Conservation (phyloP, 768 basidiomycete genomes). For the Lentinus brumalis region DNA sequence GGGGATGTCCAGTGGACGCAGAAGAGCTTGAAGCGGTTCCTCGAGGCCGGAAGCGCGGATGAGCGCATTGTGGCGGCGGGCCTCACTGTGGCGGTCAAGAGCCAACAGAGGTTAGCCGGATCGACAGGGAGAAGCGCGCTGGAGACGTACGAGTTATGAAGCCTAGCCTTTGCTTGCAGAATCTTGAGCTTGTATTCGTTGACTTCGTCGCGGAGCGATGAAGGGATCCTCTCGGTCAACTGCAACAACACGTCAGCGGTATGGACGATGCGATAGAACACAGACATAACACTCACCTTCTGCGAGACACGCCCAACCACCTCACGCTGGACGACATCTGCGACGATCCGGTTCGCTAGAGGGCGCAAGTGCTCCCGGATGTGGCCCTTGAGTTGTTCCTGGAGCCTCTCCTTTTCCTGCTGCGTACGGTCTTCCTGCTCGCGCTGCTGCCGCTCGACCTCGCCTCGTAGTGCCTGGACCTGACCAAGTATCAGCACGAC, state of each 20-base stretch:
- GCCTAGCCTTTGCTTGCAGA: slow-evolving; percentile 42
- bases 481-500: neutral
- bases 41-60: slow-evolving; percentile 38
- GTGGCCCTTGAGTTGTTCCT: slow-evolving; percentile 43
- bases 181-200: slow-evolving; percentile 46
- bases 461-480: slow-evolving; percentile 42
- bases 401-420: slow-evolving; percentile 36
- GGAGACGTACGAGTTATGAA: slow-evolving; percentile 49
- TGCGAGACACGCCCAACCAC: neutral
- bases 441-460: slow-evolving; percentile 42
- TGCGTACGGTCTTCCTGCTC: slow-evolving; percentile 43
- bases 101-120: too few species aligned
- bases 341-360: slow-evolving; percentile 39
- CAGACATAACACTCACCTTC: neutral
- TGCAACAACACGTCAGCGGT: slow-evolving; percentile 16
- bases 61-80: slow-evolving; percentile 44
- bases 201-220: slow-evolving; percentile 41
- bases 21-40: slow-evolving; percentile 51
- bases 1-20: slow-evolving; percentile 45
- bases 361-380: slow-evolving; percentile 43
- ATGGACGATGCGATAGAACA: too few species aligned
- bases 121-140: neutral
- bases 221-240: slow-evolving; percentile 47
- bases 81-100: slow-evolving; percentile 39
- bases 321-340: slow-evolving; percentile 30